Conservation (phyloP, 202 grass and related monocot genomes). For the Zoysia matrella region DNA sequence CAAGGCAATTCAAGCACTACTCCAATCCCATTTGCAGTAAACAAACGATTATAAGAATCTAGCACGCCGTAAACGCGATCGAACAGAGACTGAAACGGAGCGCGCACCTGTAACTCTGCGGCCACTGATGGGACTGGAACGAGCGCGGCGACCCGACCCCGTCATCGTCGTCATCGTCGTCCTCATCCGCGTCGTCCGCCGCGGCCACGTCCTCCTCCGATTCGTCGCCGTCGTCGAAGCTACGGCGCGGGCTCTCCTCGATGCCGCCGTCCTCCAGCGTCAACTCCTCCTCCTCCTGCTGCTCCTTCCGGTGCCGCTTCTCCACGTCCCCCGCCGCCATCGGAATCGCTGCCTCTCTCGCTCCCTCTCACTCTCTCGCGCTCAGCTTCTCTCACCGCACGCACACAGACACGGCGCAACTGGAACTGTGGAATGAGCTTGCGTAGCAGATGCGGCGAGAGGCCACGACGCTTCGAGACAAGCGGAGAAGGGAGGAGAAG, state of each 20-base stretch:
- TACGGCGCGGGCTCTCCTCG: slow-evolving; percentile 53
- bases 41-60: not conserved
- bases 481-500: not conserved
- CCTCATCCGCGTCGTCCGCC: not conserved
- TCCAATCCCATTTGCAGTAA: not conserved
- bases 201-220: not conserved
- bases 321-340: slow-evolving; percentile 40
- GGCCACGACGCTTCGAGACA: slow-evolving; percentile 33
- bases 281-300: not conserved
- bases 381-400: not conserved
- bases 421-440: slow-evolving; percentile 1
- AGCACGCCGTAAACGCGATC: not conserved
- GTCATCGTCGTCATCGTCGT: slow-evolving; percentile 3
- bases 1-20: not conserved
- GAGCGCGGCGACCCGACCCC: slow-evolving; percentile 50
- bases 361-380: slow-evolving; percentile 23
- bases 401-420: not conserved
- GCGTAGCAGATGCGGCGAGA: slow-evolving; percentile 21
- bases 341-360: slow-evolving; percentile 29
- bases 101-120: slow-evolving; percentile 84
- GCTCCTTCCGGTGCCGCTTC: slow-evolving; percentile 35
- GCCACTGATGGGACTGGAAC: slow-evolving; percentile 76
- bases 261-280: slow-evolving; percentile 57
- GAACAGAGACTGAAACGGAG: not conserved
- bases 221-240: slow-evolving; percentile 47